Evolutionary conservation across 2,329 filamentous ascomycete species (phyloP), one percentile per base, ranked within the genome.

Genomic region (Arthrobotrys entomopaga): DNA sequence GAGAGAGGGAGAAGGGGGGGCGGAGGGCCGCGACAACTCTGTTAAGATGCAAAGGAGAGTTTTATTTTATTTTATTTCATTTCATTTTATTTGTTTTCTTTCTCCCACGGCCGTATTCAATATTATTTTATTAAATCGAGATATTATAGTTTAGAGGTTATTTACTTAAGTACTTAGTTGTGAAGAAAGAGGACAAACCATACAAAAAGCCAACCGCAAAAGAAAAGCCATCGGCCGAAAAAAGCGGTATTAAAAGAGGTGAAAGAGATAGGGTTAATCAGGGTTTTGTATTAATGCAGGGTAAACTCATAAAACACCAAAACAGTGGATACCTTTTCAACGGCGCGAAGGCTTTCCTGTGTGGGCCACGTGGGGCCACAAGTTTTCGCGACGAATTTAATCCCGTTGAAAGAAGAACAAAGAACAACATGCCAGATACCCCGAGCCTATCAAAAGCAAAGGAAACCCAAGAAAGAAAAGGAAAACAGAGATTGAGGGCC

Each of bases 321-420:
- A 54, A 24, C 40, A 57, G 8, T 13, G 38, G 10, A 43, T n/a
- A 4, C 26, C 29, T 5, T 29, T 16, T 38, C 4, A 38, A 29
- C 26, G 52, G 52, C 50, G 6, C 22, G 34, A n/a, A n/a, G n/a
- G n/a, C n/a, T 29, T 7, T 50, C 22, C 22, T 34, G 24, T 49
- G 43, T 56, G 22, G 16, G 60, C 67, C 67, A 72, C 60, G 67
- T 72, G 59, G 67, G 46, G n/a, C 38, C 50, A 63, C 48, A 38
- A n/a, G n/a, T 70, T 20, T 38, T 20, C 20, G 38, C 24, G 50
- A 34, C 29, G 29, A 34, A 34, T 10, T 8, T 34, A 10, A 34
- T 34, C 29, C 29, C 29, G 29, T 34, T 34, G 5, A 34, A 34
- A 10, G 29, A 3, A 34, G 6, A 34, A 34, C 29, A 34, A 34